A percentile compares a stretch with the other conserved stretches of the same genome.
phyloP scores from a whole-genome alignment of 1,139 yeast species.

The Magnusiomyces sp. region DNA sequence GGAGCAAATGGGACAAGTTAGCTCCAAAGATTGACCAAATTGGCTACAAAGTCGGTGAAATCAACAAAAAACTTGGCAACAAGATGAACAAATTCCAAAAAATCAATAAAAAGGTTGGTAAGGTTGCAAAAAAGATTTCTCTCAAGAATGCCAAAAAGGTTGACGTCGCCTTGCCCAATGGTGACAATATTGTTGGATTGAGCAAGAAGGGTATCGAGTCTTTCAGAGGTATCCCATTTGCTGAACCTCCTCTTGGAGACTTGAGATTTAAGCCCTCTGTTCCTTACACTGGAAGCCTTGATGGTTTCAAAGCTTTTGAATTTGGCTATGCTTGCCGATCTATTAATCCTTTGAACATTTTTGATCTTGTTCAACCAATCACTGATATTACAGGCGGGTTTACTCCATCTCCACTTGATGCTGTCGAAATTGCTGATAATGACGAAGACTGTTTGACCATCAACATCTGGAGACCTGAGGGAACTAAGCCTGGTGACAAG shows the following conservation, averaged over 20 bases:
- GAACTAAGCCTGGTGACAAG: conserved; percentile 2
- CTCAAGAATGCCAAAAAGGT: background rate
- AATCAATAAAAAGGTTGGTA: no score
- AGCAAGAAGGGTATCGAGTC: conserved; percentile 9
- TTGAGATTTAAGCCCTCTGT: conserved; percentile 11
- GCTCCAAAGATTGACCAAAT: no score
- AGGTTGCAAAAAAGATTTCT: no score
- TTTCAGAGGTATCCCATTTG: conserved; percentile 14
- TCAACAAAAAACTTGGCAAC: no score
- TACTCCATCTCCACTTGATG: conserved; percentile 2
- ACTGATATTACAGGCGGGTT: background rate
- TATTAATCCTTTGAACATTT: conserved; percentile 4
- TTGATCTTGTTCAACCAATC: background rate
- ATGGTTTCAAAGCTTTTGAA: conserved; percentile 7
- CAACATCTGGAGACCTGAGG: conserved; percentile 19
- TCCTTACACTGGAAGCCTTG: conserved; percentile 4
- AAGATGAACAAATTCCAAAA: no score
- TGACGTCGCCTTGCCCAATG: background rate
- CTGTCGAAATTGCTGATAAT: conserved; percentile 1
- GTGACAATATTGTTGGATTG: conserved; percentile 8
- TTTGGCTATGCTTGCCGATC: conserved; percentile 6
- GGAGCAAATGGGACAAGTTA: no score
- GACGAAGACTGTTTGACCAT: conserved; percentile 23
- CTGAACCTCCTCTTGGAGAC: conserved; percentile 13
- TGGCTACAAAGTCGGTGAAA: no score